phyloP scores from a whole-genome alignment of 2,329 filamentous ascomycete species.

The Madurella mycetomatis region DNA sequence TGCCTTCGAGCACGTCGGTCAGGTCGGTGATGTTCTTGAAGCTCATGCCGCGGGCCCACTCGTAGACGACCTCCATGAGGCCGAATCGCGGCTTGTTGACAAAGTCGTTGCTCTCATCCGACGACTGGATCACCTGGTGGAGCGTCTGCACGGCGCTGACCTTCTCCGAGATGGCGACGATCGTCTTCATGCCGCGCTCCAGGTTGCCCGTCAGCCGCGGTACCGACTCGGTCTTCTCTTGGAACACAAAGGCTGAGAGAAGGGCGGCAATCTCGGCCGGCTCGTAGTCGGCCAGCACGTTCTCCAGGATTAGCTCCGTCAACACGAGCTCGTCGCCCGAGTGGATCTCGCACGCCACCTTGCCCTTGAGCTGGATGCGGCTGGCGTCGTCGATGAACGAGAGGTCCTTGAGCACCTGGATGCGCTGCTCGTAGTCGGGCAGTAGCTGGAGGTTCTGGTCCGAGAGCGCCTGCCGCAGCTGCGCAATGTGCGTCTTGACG shows the following conservation, averaged over 20 bases:
- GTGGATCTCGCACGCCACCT: conserved; percentile 97
- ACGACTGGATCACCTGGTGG: conserved; percentile 85
- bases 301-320: conserved; percentile 93
- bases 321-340: conserved; percentile 94
- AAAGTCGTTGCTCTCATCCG: conserved; percentile 91
- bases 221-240: conserved; percentile 84
- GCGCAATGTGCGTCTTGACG: conserved; percentile 86
- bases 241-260: conserved; percentile 92
- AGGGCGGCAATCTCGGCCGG: conserved; percentile 94
- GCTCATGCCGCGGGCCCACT: conserved; percentile 96
- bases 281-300: conserved; percentile 91
- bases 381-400: conserved; percentile 84
- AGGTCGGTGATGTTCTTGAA: conserved; percentile 97
- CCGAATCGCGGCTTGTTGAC: conserved; percentile 83
- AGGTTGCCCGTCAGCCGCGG: conserved; percentile 79
- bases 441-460: conserved; percentile 94
- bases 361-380: conserved; percentile 92
- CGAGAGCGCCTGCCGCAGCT: conserved; percentile 83
- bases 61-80: conserved; percentile 94
- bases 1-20: conserved; percentile 94
- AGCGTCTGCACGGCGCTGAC: conserved; percentile 85
- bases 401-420: conserved; percentile 85
- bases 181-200: conserved; percentile 76
- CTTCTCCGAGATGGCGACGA: conserved; percentile 86
- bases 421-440: conserved; percentile 93